Evolutionary conservation across 495 filamentous ascomycete genomes (phyloP), one percentile per base, ranked within the genome.

Genomic region (Aspergillus affinis): DNA sequence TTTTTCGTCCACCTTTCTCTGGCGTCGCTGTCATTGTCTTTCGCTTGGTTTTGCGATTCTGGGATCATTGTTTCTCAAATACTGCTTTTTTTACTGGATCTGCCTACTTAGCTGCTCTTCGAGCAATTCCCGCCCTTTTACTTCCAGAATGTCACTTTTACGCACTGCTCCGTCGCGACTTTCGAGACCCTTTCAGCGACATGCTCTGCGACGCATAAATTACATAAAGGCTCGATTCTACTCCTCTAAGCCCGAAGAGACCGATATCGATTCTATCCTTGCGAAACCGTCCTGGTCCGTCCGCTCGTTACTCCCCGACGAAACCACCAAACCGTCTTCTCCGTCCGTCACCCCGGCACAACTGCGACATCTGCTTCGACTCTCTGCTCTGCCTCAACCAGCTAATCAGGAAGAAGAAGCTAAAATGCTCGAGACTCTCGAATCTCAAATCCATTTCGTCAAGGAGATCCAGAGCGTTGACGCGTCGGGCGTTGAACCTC

Each of bases 401-500:
- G 65, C 77, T 13, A 80, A 77, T 18, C 64, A 74, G 8, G 80
- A 76, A 29, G 84, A 88, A 64, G 85, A 91, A 64, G 55, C 73
- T 0, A 64, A 75, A 9, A 90, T 96, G 84, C 76, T 94, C 6
- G 62, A 81, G 19, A 91, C 88, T 0, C 81, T 99, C 7, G 79
- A 86, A 48, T 86, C 90, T 10, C 94, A 99, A 65, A 82, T 99
- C 0, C 87, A 91, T 65, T 98, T 99, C 66, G 91, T 98, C 45
- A 84, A 82, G 56, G 84, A 88, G 55, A 88, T 98, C 30, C 92
- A 94, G 62, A 74, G 72, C n/a, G 87, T 97, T 6, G 82, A 93
- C 75, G 93, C 91, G 1, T 69, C 74, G 0, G 86, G 81, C 2
- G 79, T 97, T 1, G 76, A 83, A 51, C 92, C 94, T 0, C 70